phyloP scores from a whole-genome alignment of 495 filamentous ascomycete species.

The Clavariopsis aquatica region DNA sequence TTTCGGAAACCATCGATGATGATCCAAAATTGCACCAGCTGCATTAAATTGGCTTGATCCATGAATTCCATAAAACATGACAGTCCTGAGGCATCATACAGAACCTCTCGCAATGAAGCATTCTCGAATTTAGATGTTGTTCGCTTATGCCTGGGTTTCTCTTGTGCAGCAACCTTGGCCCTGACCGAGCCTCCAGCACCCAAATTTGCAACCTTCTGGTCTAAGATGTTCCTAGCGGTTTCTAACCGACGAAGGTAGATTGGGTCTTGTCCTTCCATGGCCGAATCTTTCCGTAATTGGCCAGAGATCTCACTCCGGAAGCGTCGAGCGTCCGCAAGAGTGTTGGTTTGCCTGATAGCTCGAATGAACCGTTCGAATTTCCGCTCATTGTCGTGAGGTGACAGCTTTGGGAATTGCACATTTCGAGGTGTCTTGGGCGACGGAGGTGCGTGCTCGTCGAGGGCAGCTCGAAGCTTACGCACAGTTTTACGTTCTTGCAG shows the following conservation, averaged over 20 bases:
- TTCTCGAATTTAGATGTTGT: constrained; percentile 62
- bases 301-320: constrained; percentile 91
- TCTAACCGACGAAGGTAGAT: constrained; percentile 86
- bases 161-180: constrained; percentile 40
- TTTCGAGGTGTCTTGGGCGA: constrained; percentile 65
- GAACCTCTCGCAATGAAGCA: constrained; percentile 73
- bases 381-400: constrained; percentile 75
- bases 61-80: constrained; percentile 99
- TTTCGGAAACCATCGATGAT: constrained; percentile 97
- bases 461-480: constrained; percentile 84
- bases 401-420: constrained; percentile 66
- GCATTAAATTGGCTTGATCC: constrained; percentile 86
- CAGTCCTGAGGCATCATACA: constrained; percentile 83
- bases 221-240: constrained; percentile 84
- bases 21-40: constrained; percentile 96
- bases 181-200: constrained; percentile 63
- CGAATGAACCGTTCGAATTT: constrained; percentile 93
- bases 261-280: constrained; percentile 74
- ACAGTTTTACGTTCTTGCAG: constrained; percentile 96
- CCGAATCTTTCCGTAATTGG: constrained; percentile 82
- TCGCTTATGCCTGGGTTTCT: constrained; percentile 33
- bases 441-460: constrained; percentile 93
- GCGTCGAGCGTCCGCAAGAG: constrained; percentile 89
- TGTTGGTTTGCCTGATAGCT: constrained; percentile 82
- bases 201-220: constrained; percentile 83